These are phyloP conservation scores for Exserohilum rostratum DNA, from an alignment of 2,329 filamentous ascomycete species.

Conservation along the genomic window DNA sequence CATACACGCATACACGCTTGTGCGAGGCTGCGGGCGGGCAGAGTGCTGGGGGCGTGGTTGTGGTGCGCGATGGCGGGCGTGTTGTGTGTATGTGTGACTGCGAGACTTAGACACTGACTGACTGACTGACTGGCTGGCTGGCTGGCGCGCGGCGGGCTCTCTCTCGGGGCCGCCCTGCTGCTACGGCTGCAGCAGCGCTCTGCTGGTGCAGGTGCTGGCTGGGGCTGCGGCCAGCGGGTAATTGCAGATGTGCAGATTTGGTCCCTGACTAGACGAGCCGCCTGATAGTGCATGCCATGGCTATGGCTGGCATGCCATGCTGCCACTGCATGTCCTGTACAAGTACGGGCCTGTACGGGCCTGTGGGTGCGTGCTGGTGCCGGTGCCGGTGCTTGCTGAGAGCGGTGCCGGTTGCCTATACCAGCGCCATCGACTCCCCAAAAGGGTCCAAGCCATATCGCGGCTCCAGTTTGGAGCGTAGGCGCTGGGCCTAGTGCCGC, in stretches of 20 bases:
- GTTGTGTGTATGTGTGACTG: too few species aligned
- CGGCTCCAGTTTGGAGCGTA: conserved; percentile 20
- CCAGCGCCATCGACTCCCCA: too few species aligned
- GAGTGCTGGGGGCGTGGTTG: conserved; percentile 3
- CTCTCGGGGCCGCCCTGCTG: conserved; percentile 7
- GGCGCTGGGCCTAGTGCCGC: conserved; percentile 18
- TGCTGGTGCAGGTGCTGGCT: too few species aligned
- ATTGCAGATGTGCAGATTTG: conserved; percentile 15
- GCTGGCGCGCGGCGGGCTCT: conserved; percentile 4
- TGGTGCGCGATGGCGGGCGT: conserved; percentile 29
- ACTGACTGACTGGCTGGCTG: too few species aligned
- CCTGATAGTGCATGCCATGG: conserved; percentile 3
- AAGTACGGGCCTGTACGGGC: too few species aligned
- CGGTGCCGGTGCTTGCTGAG: too few species aligned
- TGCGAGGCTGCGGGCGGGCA: conserved; percentile 31
- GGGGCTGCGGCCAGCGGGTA: conserved; percentile 11
- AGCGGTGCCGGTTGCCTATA: too few species aligned
- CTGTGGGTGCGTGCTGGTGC: neutral
- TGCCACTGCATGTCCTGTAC: too few species aligned
- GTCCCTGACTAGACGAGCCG: conserved; percentile 30
- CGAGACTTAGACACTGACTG: too few species aligned
- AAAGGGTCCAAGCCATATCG: conserved; percentile 24
- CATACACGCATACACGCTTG: conserved; percentile 29
- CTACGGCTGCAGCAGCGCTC: conserved; percentile 7
- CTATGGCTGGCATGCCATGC: too few species aligned